These are phyloP conservation scores for Heimioporus sp. DNA, from an alignment of 768 basidiomycete genomes.

Conservation along the genomic window DNA sequence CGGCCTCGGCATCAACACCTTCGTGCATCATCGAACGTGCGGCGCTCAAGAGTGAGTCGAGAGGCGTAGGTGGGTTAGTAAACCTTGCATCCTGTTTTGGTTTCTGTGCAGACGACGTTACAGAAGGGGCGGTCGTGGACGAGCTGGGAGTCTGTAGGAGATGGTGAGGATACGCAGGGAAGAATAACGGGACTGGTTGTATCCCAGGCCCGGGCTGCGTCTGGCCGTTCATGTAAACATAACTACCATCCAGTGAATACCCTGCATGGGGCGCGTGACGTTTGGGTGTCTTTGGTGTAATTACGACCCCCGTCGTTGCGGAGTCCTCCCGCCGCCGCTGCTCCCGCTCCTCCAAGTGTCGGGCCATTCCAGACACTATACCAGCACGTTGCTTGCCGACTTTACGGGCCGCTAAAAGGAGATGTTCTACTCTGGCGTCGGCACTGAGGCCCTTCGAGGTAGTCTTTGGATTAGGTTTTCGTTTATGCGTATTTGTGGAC, in stretches of 20 bases:
- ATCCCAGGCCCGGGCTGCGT: slow-evolving; percentile 25
- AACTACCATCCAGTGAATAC: slow-evolving; percentile 24
- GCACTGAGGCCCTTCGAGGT: slow-evolving; percentile 38
- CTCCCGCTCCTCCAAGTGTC: slow-evolving; percentile 33
- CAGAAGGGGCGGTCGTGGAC: slow-evolving; percentile 29
- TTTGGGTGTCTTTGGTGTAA: slow-evolving; percentile 28
- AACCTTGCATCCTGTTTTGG: slow-evolving; percentile 9
- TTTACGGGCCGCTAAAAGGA: slow-evolving; percentile 68
- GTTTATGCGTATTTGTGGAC: slow-evolving; percentile 15
- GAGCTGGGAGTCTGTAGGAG: slow-evolving; percentile 31
- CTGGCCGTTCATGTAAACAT: slow-evolving; percentile 28
- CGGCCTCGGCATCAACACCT: slow-evolving; percentile 26
- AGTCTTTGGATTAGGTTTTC: slow-evolving; percentile 26
- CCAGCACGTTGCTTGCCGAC: slow-evolving; percentile 62
- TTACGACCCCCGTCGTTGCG: slow-evolving; percentile 17
- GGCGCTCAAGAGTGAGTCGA: slow-evolving; percentile 61
- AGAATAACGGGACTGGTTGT: slow-evolving; percentile 29
- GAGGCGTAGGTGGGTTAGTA: slow-evolving; percentile 41
- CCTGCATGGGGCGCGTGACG: slow-evolving; percentile 28
- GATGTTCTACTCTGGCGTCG: slow-evolving; percentile 70
- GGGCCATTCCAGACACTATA: slow-evolving; percentile 50
- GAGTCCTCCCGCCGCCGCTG: slow-evolving; percentile 26
- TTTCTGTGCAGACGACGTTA: slow-evolving; percentile 21
- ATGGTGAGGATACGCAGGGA: slow-evolving; percentile 28
- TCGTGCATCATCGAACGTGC: slow-evolving; percentile 56